These are phyloP conservation scores for Metschnikowia colocasiae DNA, from an alignment of 805 yeast species.

Conservation along the genomic window DNA sequence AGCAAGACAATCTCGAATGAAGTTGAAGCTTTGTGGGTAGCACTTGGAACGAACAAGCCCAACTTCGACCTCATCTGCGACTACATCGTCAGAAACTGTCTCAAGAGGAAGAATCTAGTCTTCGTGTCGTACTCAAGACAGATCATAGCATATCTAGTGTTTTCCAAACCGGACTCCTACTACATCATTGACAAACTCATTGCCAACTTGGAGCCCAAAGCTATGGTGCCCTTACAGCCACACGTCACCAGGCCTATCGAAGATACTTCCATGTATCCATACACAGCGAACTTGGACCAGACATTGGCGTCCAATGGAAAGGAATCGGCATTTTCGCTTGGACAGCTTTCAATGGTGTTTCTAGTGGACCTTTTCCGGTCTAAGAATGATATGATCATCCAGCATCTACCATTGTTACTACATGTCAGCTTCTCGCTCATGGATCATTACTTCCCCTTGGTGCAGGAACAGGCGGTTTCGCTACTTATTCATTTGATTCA, in stretches of 20 bases:
- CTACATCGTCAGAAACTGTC: slow-evolving; percentile 63
- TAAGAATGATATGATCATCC: slow-evolving; percentile 58
- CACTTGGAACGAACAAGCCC: slow-evolving; percentile 70
- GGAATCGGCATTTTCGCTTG: slow-evolving; percentile 77
- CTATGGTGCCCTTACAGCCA: slow-evolving; percentile 76
- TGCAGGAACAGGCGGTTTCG: slow-evolving; percentile 80
- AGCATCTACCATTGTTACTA: slow-evolving; percentile 64
- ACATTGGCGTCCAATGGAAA: slow-evolving; percentile 52
- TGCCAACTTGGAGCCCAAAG: slow-evolving; percentile 71
- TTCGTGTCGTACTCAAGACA: slow-evolving; percentile 81
- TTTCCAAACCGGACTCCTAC: slow-evolving; percentile 44
- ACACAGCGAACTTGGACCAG: slow-evolving; percentile 67
- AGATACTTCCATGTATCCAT: slow-evolving; percentile 46
- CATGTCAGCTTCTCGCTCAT: slow-evolving; percentile 77
- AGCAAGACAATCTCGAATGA: slow-evolving; percentile 76
- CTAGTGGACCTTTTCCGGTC: slow-evolving; percentile 74
- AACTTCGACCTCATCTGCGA: slow-evolving; percentile 72
- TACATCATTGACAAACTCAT: slow-evolving; percentile 59
- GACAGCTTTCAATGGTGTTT: slow-evolving; percentile 82
- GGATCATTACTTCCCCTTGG: slow-evolving; percentile 82
- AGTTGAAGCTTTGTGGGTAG: slow-evolving; percentile 93
- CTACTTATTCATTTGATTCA: slow-evolving; percentile 70
- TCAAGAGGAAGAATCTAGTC: slow-evolving; percentile 63
- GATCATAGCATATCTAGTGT: slow-evolving; percentile 72
- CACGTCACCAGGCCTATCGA: slow-evolving; percentile 22